Percentiles rank a stretch among this genome's conserved stretches.
These are phyloP conservation scores for Podospora pseudocomata DNA, from an alignment of 495 filamentous ascomycete species.

Conservation along the genomic window DNA sequence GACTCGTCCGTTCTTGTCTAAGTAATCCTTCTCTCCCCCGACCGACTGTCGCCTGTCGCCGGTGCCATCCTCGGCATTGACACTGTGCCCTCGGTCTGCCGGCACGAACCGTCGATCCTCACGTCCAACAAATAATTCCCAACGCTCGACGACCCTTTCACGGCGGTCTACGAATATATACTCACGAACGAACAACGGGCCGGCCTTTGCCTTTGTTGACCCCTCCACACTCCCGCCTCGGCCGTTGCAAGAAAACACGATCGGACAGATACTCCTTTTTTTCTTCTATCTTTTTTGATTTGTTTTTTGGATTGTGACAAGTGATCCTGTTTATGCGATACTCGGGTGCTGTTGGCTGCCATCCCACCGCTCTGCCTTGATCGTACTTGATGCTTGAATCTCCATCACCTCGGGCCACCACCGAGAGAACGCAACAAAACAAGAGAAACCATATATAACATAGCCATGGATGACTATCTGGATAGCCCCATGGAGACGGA, in stretches of 20 bases:
- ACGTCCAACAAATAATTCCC: not conserved
- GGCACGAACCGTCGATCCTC: not conserved
- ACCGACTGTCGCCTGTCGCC: not conserved
- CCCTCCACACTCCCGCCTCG: not conserved
- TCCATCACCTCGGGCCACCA: not conserved
- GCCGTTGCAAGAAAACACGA: not conserved
- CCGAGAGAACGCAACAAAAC: not conserved
- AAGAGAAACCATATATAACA: not conserved
- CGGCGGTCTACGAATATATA: not conserved
- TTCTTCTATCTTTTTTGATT: too few species aligned
- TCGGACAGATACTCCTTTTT: not conserved
- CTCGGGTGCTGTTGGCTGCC: not conserved
- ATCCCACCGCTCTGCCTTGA: not conserved
- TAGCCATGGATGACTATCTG: constrained; percentile 58
- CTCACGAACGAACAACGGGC: not conserved
- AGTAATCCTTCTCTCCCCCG: not conserved
- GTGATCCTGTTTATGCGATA: not conserved
- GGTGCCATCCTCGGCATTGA: not conserved
- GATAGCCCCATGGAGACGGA: constrained; percentile 85
- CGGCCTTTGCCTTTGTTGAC: not conserved
- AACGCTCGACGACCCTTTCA: not conserved
- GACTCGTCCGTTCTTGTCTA: constrained; percentile 6
- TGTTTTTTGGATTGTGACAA: not conserved
- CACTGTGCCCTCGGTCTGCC: not conserved
- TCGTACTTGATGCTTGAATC: not conserved